Evolutionary conservation across 1,284 basidiomycete species (phyloP).

Genomic region (Exobasidium rhododendri): DNA sequence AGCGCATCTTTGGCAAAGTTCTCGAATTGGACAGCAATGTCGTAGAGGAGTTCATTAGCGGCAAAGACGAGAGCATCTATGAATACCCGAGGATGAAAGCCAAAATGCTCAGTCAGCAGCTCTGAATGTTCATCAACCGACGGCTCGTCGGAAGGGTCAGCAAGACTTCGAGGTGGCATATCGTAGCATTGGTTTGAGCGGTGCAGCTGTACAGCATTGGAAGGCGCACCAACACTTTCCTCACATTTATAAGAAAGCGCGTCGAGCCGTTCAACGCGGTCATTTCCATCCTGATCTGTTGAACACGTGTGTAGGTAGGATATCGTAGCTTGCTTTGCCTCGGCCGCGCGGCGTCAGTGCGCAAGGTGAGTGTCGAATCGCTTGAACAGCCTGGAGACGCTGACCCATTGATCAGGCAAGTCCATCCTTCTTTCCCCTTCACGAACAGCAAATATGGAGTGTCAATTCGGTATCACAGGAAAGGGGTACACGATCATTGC

Average conservation of each 20-base stretch:
- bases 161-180: too few species aligned
- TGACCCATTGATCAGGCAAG: background rate
- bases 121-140: conserved; percentile 34
- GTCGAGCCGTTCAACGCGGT: too few species aligned
- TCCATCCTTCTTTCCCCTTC: background rate
- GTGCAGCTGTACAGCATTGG: too few species aligned
- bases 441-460: conserved; percentile 58
- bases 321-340: too few species aligned
- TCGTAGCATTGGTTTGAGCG: too few species aligned
- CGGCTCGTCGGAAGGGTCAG: conserved; percentile 19
- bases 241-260: too few species aligned
- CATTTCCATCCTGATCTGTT: too few species aligned
- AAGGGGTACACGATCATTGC: conserved; percentile 59
- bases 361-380: too few species aligned
- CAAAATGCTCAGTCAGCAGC: conserved; percentile 53
- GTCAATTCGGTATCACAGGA: conserved; percentile 59
- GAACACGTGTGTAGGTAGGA: background rate
- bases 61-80: conserved; percentile 48
- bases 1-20: conserved; percentile 26
- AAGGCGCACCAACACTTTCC: too few species aligned
- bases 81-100: conserved; percentile 47
- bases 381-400: background rate
- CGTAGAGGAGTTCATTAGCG: conserved; percentile 50
- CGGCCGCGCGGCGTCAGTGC: background rate
- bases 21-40: conserved; percentile 42